Base-by-base conservation (phyloP, 441 rosid genomes). In the Pelargonium myrrhifolium region DNA sequence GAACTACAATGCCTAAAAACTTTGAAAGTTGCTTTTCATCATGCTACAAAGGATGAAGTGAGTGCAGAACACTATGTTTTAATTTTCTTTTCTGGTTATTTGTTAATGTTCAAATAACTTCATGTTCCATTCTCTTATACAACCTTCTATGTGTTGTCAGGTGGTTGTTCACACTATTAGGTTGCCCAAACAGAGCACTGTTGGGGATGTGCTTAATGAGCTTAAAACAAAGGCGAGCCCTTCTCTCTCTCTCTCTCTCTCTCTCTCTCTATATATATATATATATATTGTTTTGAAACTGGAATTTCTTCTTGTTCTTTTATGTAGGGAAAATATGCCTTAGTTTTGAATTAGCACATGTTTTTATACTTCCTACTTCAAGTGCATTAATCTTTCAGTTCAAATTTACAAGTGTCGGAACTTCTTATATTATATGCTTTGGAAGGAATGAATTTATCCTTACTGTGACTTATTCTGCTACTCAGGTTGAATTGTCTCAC, bases 1-100 rank as follows among this genome's bases (percentile, higher is more conserved):
- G 89, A 88, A 77, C 80, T 88, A 63, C 87, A 88, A 78, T 82
- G 89, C 68, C 85, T 88, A 64, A 86, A 88, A 78, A 86, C 89
- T 68, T 74, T 88, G 73, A 86, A 86, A 76, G 87, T 88, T 75
- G 87, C 87, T 71, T 88, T 84, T 53, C 90, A 88, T 78, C 86
- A 83, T 75, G 85, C 90, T 63, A 84, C 85, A 15, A 86, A 88
- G 80, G 90, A 88, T 74, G 93, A 86, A 76, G 93, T 86, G 69
- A 71, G 86, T 82, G 62, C 69, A 55, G 61, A 71, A 18, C 17
- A 21, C 65, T 31, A 45, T 64, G 6, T 64, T 58, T 68, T 59
- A 59, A 47, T 24, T 24, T 62, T 75, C 24, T 18, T 65, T 15
- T 35, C 17, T 67, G 17, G 20, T 68, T 67, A 24, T 49, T 66